Percentiles rank a stretch among this genome's conserved stretches.
Conservation (phyloP, 257 asterid genomes). For the Primulina eburnea region DNA sequence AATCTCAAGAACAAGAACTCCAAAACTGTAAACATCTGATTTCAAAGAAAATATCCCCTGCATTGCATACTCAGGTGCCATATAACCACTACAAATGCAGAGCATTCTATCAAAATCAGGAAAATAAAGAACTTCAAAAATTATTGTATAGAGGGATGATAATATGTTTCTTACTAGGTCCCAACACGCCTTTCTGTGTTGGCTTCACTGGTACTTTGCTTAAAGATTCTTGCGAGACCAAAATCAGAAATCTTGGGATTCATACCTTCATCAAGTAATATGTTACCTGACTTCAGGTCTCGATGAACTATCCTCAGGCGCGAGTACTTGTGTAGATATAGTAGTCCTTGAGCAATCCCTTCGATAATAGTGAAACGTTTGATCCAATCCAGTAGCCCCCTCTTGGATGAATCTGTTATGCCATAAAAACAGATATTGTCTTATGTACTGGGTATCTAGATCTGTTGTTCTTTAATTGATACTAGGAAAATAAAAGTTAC, state of each 20-base stretch:
- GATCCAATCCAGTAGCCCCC: slow-evolving; percentile 35
- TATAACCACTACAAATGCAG: slow-evolving; percentile 46
- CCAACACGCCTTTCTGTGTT: slow-evolving; percentile 51
- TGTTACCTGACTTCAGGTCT: slow-evolving; percentile 58
- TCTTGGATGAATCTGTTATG: slow-evolving; percentile 26
- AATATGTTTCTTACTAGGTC: slow-evolving; percentile 44
- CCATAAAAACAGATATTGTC: background rate
- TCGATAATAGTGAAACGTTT: slow-evolving; percentile 38
- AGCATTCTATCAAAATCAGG: background rate
- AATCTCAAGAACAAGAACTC: slow-evolving; percentile 52
- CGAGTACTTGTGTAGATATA: slow-evolving; percentile 65
- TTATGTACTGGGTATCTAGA: background rate
- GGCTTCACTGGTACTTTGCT: slow-evolving; percentile 41
- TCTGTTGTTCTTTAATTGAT: background rate
- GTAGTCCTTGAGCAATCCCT: slow-evolving; percentile 55
- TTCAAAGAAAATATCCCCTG: slow-evolving; percentile 60
- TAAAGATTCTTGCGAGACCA: slow-evolving; percentile 60
- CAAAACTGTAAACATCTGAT: slow-evolving; percentile 65
- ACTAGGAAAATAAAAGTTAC: slow-evolving; percentile 11
- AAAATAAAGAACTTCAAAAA: background rate
- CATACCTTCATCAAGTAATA: slow-evolving; percentile 57
- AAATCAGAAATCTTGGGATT: slow-evolving; percentile 66
- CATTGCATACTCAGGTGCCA: slow-evolving; percentile 72
- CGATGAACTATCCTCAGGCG: slow-evolving; percentile 55
- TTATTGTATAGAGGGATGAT: background rate